Evolutionary conservation across 257 asterid species (phyloP).

Genomic region (Solanum ahanhuiri): DNA sequence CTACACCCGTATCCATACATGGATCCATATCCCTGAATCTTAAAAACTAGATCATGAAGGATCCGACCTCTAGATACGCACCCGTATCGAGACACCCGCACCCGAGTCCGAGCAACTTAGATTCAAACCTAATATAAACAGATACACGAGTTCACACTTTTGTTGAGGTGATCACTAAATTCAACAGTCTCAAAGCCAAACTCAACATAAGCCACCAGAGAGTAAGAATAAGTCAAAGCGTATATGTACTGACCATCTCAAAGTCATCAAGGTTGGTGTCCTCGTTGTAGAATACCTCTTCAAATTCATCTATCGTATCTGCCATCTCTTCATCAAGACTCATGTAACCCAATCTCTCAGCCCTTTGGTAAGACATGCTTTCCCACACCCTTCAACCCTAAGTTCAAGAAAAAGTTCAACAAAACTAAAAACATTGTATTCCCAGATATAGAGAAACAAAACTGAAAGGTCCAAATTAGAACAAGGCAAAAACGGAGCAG

Average conservation of each 20-base stretch:
- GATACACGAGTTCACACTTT: neutral
- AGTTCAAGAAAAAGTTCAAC: neutral
- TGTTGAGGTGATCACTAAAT: neutral
- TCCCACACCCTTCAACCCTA: neutral
- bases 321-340: slow-evolving; percentile 30
- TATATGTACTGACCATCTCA: slow-evolving; percentile 41
- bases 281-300: slow-evolving; percentile 33
- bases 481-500: neutral
- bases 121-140: neutral
- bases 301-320: slow-evolving; percentile 37
- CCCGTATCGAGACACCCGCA: neutral
- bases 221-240: neutral
- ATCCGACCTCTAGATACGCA: neutral
- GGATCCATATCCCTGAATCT: neutral
- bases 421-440: neutral
- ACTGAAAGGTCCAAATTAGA: neutral
- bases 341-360: slow-evolving; percentile 27
- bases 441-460: neutral
- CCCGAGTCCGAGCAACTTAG: neutral
- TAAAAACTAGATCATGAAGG: neutral
- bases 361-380: slow-evolving; percentile 23
- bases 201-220: neutral
- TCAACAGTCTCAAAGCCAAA: neutral
- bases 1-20: neutral
- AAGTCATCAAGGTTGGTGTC: slow-evolving; percentile 48